These are phyloP conservation scores for Sugiyamaella japonica DNA, from an alignment of 1,139 yeast species.

Conservation along the genomic window DNA sequence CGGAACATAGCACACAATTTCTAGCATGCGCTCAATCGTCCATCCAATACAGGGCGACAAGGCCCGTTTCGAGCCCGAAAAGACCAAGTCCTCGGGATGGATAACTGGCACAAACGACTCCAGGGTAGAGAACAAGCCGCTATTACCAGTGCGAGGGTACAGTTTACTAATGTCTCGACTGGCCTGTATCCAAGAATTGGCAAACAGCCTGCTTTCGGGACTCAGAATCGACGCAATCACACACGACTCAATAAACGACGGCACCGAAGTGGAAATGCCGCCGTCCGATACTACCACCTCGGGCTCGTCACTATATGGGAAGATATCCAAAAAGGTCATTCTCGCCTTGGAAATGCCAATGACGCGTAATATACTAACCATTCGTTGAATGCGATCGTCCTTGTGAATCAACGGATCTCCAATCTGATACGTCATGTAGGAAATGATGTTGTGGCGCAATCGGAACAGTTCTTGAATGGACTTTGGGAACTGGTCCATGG, in stretches of 20 bases:
- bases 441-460: constrained; percentile 65
- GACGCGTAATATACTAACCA: constrained; percentile 68
- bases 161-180: constrained; percentile 40
- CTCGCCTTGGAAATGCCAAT: constrained; percentile 66
- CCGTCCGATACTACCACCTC: constrained; percentile 8
- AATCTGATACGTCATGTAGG: constrained; percentile 64
- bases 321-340: constrained; percentile 60
- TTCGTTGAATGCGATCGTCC: constrained; percentile 65
- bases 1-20: constrained; percentile 66
- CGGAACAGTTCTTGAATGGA: constrained; percentile 67
- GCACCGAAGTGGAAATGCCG: constrained; percentile 57
- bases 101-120: constrained; percentile 45
- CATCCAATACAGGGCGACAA: constrained; percentile 87
- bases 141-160: constrained; percentile 7
- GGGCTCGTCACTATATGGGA: constrained; percentile 45
- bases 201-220: constrained; percentile 75
- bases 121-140: constrained; percentile 23
- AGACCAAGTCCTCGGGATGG: constrained; percentile 26
- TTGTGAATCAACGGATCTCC: constrained; percentile 52
- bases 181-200: constrained; percentile 67
- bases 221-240: constrained; percentile 71
- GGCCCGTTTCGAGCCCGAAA: constrained; percentile 29
- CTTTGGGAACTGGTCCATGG: constrained; percentile 62
- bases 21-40: constrained; percentile 60
- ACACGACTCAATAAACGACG: constrained; percentile 85